phyloP scores from a whole-genome alignment of 2,329 filamentous ascomycete species.

The Epichloe amarillans region DNA sequence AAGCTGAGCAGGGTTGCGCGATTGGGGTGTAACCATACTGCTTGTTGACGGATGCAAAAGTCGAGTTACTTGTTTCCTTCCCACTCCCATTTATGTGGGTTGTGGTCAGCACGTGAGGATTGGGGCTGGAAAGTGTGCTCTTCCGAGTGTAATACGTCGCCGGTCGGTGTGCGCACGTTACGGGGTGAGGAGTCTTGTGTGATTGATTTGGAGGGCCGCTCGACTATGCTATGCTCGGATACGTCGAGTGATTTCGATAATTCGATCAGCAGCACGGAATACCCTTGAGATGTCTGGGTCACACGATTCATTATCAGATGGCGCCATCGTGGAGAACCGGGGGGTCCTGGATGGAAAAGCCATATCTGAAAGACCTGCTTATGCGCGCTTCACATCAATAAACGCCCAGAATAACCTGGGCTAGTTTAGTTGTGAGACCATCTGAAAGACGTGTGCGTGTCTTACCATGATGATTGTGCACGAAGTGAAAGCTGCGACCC shows the following conservation, averaged over 20 bases:
- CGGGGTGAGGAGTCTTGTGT: background rate
- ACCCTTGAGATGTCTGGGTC: background rate
- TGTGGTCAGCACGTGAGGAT: background rate
- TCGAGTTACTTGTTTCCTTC: background rate
- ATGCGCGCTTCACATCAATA: background rate
- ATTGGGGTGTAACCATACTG: background rate
- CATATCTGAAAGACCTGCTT: slow-evolving; percentile 3
- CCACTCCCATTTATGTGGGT: background rate
- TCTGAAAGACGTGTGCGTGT: background rate
- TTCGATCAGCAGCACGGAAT: background rate
- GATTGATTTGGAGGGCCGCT: background rate
- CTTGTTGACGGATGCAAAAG: background rate
- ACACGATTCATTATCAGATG: slow-evolving; percentile 1
- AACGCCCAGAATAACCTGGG: background rate
- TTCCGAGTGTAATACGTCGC: background rate
- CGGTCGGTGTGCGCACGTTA: background rate
- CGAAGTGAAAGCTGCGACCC: background rate
- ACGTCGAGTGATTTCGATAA: background rate
- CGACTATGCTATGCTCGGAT: background rate
- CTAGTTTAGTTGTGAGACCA: background rate
- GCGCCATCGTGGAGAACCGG: background rate
- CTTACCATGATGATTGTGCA: background rate
- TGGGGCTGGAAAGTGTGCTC: background rate
- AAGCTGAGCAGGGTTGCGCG: background rate
- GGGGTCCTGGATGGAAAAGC: slow-evolving; percentile 1